phyloP scores from a whole-genome alignment of 148 eudicot genomes.

The Chenopodium album region DNA sequence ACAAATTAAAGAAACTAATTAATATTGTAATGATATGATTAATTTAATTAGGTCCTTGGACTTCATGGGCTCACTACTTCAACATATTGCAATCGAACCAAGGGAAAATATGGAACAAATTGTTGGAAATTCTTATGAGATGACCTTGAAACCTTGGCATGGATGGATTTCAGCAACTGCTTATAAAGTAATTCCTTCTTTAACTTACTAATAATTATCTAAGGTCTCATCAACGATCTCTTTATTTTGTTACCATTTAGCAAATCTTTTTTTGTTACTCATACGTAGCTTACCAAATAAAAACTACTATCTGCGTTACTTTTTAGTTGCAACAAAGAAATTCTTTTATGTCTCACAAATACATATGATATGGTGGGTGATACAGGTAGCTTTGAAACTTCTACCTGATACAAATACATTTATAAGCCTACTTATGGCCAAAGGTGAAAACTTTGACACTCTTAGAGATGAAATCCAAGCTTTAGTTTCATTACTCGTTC shows the following conservation, averaged over 20 bases:
- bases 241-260: too few relatives aligned
- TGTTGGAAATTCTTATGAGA: conserved; percentile 63
- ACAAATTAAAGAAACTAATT: too few relatives aligned
- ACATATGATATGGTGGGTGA: too few relatives aligned
- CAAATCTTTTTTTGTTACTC: too few relatives aligned
- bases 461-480: conserved; percentile 51
- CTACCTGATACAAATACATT: conserved; percentile 64
- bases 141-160: conserved; percentile 85
- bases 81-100: conserved; percentile 43
- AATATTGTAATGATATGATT: too few relatives aligned
- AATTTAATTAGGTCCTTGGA: conserved; percentile 47
- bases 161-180: conserved; percentile 94
- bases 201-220: too few relatives aligned
- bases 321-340: too few relatives aligned
- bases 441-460: conserved; percentile 41
- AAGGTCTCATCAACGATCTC: too few relatives aligned
- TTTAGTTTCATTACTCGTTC: conserved; percentile 48
- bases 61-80: conserved; percentile 54
- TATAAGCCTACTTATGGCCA: conserved; percentile 39
- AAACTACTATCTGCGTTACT: too few relatives aligned
- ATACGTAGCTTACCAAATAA: too few relatives aligned
- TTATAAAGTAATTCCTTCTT: conserved; percentile 47
- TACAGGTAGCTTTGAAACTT: conserved; percentile 73
- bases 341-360: too few relatives aligned
- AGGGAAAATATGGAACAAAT: conserved; percentile 56